A percentile compares a stretch with the other conserved stretches of the same genome.
Evolutionary conservation across 1,139 yeast species (phyloP).

Genomic region (Yamadazyma dushanensis): DNA sequence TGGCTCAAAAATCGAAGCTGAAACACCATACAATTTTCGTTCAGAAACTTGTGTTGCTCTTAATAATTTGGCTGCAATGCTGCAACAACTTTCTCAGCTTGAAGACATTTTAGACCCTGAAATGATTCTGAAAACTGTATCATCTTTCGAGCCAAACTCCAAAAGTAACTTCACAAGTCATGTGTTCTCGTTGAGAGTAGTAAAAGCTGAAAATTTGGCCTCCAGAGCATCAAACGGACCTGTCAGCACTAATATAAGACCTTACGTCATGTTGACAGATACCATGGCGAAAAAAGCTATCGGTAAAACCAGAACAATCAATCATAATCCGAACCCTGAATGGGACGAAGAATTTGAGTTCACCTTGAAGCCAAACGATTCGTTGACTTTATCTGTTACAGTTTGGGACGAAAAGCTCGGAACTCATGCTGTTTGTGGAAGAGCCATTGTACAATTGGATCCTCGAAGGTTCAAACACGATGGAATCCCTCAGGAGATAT

Average conservation of each 20-base stretch:
- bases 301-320: conserved; percentile 70
- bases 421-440: conserved; percentile 69
- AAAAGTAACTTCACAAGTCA: conserved; percentile 44
- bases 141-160: conserved; percentile 30
- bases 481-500: conserved; percentile 64
- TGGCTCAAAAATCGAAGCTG: conserved; percentile 32
- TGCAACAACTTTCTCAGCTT: conserved; percentile 54
- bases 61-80: conserved; percentile 67
- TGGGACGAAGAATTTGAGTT: conserved; percentile 92
- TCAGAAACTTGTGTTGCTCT: conserved; percentile 72
- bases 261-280: conserved; percentile 71
- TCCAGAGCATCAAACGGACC: conserved; percentile 41
- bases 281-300: conserved; percentile 55
- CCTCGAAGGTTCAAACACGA: conserved; percentile 66
- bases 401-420: conserved; percentile 73
- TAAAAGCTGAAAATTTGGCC: conserved; percentile 70
- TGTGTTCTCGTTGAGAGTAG: conserved; percentile 64
- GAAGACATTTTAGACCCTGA: conserved; percentile 69
- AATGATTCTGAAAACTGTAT: conserved; percentile 49
- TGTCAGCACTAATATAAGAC: conserved; percentile 51
- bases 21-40: conserved; percentile 62
- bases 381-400: conserved; percentile 52
- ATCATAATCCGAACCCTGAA: conserved; percentile 65
- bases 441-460: conserved; percentile 62
- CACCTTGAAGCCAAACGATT: conserved; percentile 39